Conservation (phyloP, 352 stramenopile genomes). For the Hyaloperonospora arabidopsidis region DNA sequence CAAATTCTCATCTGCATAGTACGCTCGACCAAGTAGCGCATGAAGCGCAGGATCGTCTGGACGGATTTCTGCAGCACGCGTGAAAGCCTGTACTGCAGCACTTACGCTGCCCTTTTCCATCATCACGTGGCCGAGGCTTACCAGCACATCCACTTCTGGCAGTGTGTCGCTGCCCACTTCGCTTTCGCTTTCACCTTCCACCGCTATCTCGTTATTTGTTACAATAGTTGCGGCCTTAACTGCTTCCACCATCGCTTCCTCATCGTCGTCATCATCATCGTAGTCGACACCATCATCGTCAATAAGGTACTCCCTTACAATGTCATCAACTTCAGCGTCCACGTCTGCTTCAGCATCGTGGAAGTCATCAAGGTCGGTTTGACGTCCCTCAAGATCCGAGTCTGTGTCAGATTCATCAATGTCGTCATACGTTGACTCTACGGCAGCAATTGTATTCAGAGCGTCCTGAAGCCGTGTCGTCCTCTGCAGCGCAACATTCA, state of each 20-base stretch:
- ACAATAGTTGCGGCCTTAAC: slow-evolving; percentile 15
- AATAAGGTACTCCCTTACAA: slow-evolving; percentile 29
- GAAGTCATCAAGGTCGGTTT: slow-evolving; percentile 38
- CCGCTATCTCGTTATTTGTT: slow-evolving; percentile 9
- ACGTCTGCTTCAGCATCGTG: slow-evolving; percentile 41
- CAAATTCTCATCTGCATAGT: slow-evolving; percentile 79
- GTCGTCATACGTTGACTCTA: slow-evolving; percentile 50
- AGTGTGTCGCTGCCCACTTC: slow-evolving; percentile 58
- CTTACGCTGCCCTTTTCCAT: slow-evolving; percentile 74
- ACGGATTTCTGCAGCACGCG: slow-evolving; percentile 76
- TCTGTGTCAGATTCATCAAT: slow-evolving; percentile 37
- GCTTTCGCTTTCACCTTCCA: slow-evolving; percentile 39
- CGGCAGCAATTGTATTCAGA: slow-evolving; percentile 39
- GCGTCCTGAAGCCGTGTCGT: slow-evolving; percentile 35
- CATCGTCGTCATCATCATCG: slow-evolving; percentile 30
- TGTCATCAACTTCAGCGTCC: slow-evolving; percentile 20
- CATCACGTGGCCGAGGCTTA: slow-evolving; percentile 75
- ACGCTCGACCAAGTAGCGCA: slow-evolving; percentile 70
- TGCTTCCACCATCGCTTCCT: slow-evolving; percentile 25
- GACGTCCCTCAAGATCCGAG: slow-evolving; percentile 35
- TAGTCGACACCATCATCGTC: slow-evolving; percentile 42
- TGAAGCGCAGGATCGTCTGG: slow-evolving; percentile 65
- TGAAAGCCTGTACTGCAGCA: slow-evolving; percentile 73
- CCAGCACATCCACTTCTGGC: slow-evolving; percentile 76
- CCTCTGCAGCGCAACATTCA: slow-evolving; percentile 20